Evolutionary conservation across 805 yeast genomes (phyloP).

Genomic region (Candida quercuum): DNA sequence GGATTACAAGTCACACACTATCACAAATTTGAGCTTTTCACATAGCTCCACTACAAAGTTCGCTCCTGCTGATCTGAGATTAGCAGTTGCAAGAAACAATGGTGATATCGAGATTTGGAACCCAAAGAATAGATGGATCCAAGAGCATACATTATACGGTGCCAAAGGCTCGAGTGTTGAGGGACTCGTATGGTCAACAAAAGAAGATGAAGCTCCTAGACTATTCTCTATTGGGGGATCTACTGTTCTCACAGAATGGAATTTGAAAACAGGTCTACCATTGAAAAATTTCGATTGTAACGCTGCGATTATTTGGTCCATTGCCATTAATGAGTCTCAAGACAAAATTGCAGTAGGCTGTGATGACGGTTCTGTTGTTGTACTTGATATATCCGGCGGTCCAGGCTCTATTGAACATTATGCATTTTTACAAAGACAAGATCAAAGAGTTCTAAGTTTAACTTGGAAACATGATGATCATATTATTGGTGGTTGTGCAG

Average conservation of each 20-base stretch:
- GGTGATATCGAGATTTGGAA: constrained; percentile 97
- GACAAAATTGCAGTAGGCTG: constrained; percentile 81
- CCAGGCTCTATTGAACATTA: constrained; percentile 76
- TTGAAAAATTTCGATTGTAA: constrained; percentile 77
- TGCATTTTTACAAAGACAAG: constrained; percentile 74
- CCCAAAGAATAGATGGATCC: constrained; percentile 76
- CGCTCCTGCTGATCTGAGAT: constrained; percentile 53
- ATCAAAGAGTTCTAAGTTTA: constrained; percentile 70
- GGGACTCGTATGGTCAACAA: constrained; percentile 74
- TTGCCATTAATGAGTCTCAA: constrained; percentile 58
- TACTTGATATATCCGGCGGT: constrained; percentile 83
- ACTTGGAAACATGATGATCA: constrained; percentile 66
- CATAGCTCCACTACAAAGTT: constrained; percentile 44
- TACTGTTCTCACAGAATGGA: constrained; percentile 89
- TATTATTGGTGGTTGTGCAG: constrained; percentile 92
- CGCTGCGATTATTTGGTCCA: constrained; percentile 91
- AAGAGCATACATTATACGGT: constrained; percentile 70
- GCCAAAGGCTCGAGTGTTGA: constrained; percentile 83
- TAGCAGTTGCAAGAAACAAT: constrained; percentile 89
- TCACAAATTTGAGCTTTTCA: constrained; percentile 78
- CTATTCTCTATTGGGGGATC: constrained; percentile 94
- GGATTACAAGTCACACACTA: constrained; percentile 79
- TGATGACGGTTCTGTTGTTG: constrained; percentile 87
- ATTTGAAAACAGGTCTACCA: constrained; percentile 68
- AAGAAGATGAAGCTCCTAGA: constrained; percentile 50